Percentiles rank a stretch among this genome's conserved stretches.
Conservation (phyloP, 176 grass and related monocot species). For the maize (Zea mays) region Zm-B73-REFERENCE-NAM-5.0 NC_050097.1:194680501-194681000, state of each 20-base stretch:
- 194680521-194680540: constrained; percentile 23
- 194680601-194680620: constrained; percentile 31
- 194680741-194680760: constrained; percentile 23
- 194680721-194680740: constrained; percentile 23
- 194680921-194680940: no score
- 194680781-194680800: neutral
- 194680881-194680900: no score
- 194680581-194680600: constrained; percentile 45
- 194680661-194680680: constrained; percentile 12
- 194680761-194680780: constrained; percentile 2
- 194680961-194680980: no score
- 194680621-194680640: constrained; percentile 26
- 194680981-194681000: no score
- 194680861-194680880: no score
- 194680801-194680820: constrained; percentile 30
- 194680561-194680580: constrained; percentile 45
- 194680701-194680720: constrained; percentile 8
- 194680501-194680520: constrained; percentile 8
- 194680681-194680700: constrained; percentile 37
- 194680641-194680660: constrained; percentile 30
- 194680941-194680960: no score
- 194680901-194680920: no score
- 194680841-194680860: constrained; percentile 35
- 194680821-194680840: constrained; percentile 38
- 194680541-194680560: constrained; percentile 10